Base-by-base conservation (phyloP, 495 filamentous ascomycete genomes). In the Penicillium angulare region DNA sequence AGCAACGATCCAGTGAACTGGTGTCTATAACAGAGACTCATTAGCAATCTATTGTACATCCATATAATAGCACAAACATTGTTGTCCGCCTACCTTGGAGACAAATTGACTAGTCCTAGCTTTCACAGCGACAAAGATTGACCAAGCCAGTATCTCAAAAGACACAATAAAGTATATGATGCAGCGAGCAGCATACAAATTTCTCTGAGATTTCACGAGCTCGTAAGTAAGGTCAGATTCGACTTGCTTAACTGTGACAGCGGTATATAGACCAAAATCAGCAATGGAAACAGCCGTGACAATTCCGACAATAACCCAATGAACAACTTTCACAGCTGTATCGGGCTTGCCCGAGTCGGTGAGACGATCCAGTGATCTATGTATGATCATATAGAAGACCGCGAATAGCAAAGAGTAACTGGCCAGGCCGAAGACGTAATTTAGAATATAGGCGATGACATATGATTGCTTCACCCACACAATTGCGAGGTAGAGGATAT, bases 361-460 rank as follows among this genome's bases (percentile, higher is more conserved):
- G 16, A 65, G 52, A 7, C 56, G 54, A 15, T 49, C 48, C 18
- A 67, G 40, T 1, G 56, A 21, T 16, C 40, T 26, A 23, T 67
- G 58, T 18, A 61, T 55, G 21, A 66, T 26, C 9, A 42, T 35
- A 41, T 57, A 68, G 46, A 66, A 60, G 24, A 61, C 52, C 22
- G 55, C 57, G 26, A 57, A 49, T 15, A 60, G 24, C 5, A 66
- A 7, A 17, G 56, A 47, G 10, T 43, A 17, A 0, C 32, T 43
- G 7, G 54, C 2, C 8, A 57, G 10, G 15, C 12, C 12, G 52
- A 68, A 68, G 17, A 68, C 55, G 2, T 48, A 18, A 5, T 41
- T 4, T n/a, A 66, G 45, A 50, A 68, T 64, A 4, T 47, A 23
- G 15, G 36, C 34, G 43, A 66, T 58, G 4, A 53, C 18, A 16